These are phyloP conservation scores for Eimeria zaria DNA, from an alignment of 169 alveolate species.

Conservation along the genomic window DNA sequence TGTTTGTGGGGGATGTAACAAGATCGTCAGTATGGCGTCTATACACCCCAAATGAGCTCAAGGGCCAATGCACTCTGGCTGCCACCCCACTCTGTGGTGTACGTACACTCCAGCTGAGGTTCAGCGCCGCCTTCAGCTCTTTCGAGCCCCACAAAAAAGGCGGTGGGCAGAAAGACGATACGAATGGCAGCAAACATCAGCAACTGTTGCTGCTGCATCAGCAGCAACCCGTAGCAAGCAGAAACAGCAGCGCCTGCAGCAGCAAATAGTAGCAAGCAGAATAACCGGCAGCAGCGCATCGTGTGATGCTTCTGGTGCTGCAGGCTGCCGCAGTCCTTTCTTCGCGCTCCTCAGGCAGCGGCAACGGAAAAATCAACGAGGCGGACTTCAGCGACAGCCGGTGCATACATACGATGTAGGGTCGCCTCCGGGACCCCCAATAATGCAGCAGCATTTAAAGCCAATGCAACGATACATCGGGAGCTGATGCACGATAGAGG, in stretches of 20 bases:
- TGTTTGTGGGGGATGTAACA: background rate
- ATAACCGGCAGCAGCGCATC: slow-evolving; percentile 1
- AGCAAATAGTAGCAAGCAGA: background rate
- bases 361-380: background rate
- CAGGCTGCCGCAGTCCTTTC: background rate
- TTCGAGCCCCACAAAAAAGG: slow-evolving; percentile 14
- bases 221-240: no score
- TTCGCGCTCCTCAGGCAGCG: background rate
- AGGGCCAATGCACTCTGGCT: background rate
- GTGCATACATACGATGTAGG: background rate
- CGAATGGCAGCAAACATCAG: background rate
- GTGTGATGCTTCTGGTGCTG: slow-evolving; percentile 3
- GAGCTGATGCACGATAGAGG: background rate
- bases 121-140: slow-evolving; percentile 10
- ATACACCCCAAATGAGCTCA: background rate
- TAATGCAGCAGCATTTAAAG: background rate
- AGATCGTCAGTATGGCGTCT: background rate
- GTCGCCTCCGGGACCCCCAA: background rate
- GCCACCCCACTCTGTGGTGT: slow-evolving; percentile 11
- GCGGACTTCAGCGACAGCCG: background rate
- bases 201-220: background rate
- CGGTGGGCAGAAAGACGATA: background rate
- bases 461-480: background rate
- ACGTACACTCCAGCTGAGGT: background rate
- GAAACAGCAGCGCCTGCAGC: background rate